Evolutionary conservation across 1,139 yeast genomes (phyloP), one percentile per base, ranked within the genome.

Genomic region (Candida pseudocylindracea): DNA sequence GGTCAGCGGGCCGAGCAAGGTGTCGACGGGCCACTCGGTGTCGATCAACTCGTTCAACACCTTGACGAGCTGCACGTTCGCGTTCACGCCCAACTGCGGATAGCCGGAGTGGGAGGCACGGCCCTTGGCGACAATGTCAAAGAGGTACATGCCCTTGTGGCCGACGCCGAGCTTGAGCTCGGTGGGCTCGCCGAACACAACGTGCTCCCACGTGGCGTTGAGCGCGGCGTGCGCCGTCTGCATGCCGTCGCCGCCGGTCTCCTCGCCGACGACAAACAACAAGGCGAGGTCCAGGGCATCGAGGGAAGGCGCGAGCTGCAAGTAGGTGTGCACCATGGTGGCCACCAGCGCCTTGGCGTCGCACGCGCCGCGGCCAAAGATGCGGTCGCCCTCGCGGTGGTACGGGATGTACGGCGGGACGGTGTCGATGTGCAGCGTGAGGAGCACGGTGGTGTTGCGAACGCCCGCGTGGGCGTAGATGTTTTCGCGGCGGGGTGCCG

Each of bases 111-210:
- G 85, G 3, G 72, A 54, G 3, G 80, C 69, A 36, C 60, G 57
- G 10, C 85, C 85, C 8, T 50, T 43, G 20, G 65, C 70, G 26
- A 47, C 41, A 29, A 71, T 42, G 27, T 55, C 45, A 36, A 67
- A 51, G 40, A 50, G 35, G 41, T 55, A 55, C 38, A 54, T 45
- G 43, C 85, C 74, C 45, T 74, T 74, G 43, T 74, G 85, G 8
- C 83, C 83, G 7, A 66, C 66, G 2, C 78, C 80, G 20, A 74
- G 55, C 42, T 69, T 71, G 45, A 63, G 54, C 40, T 72, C 81
- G 1, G 85, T 73, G 12, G 85, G 83, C 44, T 74, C 85, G 10
- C 83, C 83, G 48, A 73, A 73, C 31, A 74, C 61, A 20, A 66
- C 81, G 4, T 63, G 43, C 7, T 66, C 67, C 79, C 80, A 74